Base-by-base conservation (phyloP, 352 stramenopile genomes). In the Phytopythium vexans region DNA sequence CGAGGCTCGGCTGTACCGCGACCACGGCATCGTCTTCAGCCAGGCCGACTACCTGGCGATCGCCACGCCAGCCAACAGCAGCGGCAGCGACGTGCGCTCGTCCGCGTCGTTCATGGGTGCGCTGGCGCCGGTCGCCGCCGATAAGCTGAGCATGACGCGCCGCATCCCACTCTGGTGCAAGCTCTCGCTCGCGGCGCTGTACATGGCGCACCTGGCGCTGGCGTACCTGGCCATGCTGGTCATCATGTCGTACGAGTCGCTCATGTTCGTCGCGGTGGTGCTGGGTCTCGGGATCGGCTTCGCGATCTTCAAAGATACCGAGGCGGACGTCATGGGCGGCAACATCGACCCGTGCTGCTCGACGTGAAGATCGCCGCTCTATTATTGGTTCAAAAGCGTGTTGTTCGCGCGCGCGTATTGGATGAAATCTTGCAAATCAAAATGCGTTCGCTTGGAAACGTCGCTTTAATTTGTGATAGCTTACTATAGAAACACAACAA, bases 221-320 rank as follows among this genome's bases (percentile, higher is more conserved):
- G 82, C 80, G 54, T 92, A 92, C 66, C 74, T 92, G 49, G 77
- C 72, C 4, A 92, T 92, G 82, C 75, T 92, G 8, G 74, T 92
- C 12, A 74, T 91, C 15, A 92, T 92, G 82, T 87, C 69, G 7
- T 92, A 92, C 57, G 82, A 93, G 58, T 80, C 78, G 16, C 74
- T 73, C 34, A 64, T 93, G 12, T 93, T 93, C 54, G 54, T 89
- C 11, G 80, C 80, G 9, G 59, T 91, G 0, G 82, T 93, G 35
- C 36, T 77, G 27, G 82, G 82, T 36, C 88, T 93, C 66, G 80
- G 79, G 14, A 64, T 64, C 27, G 80, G 80, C 4, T 93, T 90
- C 45, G 45, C 82, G 40, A 54, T 85, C 9, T 90, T 89, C 39
- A 93, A 93, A 60, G 84, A 83, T 41, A 56, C 85, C 53, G 80